Evolutionary conservation across 176 grass and related monocot species (phyloP).

Genomic region (Pharus latifolius): DNA sequence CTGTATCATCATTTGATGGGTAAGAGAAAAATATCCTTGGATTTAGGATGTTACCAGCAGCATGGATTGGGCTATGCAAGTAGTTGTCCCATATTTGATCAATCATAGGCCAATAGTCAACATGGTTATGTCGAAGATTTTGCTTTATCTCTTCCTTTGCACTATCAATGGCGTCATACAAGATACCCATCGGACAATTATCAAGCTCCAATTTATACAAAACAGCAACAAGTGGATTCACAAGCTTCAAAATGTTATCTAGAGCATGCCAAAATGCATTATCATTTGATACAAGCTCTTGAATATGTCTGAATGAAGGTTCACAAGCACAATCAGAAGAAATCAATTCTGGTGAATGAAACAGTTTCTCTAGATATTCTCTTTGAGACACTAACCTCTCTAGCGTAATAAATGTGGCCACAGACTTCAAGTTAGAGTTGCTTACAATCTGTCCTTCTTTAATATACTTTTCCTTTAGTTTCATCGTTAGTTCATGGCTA

Average conservation of each 20-base stretch:
- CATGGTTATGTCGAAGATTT: slow-evolving; percentile 34
- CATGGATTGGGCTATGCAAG: slow-evolving; percentile 68
- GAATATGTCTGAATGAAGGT: slow-evolving; percentile 7
- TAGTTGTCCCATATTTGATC: slow-evolving; percentile 63
- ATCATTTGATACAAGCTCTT: slow-evolving; percentile 26
- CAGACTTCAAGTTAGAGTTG: slow-evolving; percentile 32
- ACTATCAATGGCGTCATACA: slow-evolving; percentile 70
- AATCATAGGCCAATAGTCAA: slow-evolving; percentile 36
- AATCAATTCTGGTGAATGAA: slow-evolving; percentile 40
- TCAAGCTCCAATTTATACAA: slow-evolving; percentile 32
- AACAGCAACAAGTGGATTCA: slow-evolving; percentile 54
- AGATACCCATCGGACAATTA: slow-evolving; percentile 43
- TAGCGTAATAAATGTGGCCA: slow-evolving; percentile 58
- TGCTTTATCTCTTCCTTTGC: slow-evolving; percentile 61
- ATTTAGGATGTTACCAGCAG: slow-evolving; percentile 61
- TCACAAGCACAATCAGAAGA: slow-evolving; percentile 37
- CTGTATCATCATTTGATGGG: slow-evolving; percentile 34
- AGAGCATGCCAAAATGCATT: slow-evolving; percentile 57
- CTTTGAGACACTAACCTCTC: slow-evolving; percentile 38
- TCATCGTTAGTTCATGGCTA: slow-evolving; percentile 28
- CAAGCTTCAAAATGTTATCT: slow-evolving; percentile 47
- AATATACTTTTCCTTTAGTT: slow-evolving; percentile 31
- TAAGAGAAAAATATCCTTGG: slow-evolving; percentile 51
- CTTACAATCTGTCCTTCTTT: slow-evolving; percentile 35
- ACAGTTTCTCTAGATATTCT: slow-evolving; percentile 41